A percentile compares a stretch with the other conserved stretches of the same genome.
Evolutionary conservation across 371 early-diverging fungal genomes (phyloP).

Genomic region (Zychaea mexicana): DNA sequence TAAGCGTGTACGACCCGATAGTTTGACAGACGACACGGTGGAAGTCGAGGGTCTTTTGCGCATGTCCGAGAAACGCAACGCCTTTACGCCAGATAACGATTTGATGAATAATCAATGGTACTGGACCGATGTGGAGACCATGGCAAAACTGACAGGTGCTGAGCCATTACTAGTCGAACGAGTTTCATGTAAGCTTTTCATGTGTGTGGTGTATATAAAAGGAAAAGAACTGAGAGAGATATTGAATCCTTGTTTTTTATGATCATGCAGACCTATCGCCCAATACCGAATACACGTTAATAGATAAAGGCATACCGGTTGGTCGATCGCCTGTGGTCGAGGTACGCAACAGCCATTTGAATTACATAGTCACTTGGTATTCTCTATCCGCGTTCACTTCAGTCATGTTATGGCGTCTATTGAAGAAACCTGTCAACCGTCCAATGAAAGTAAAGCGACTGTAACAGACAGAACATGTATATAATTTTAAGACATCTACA

Average conservation of each 20-base stretch:
- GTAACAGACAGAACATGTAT: slow-evolving; percentile 7
- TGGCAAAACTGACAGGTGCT: slow-evolving; percentile 67
- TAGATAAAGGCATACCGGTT: slow-evolving; percentile 70
- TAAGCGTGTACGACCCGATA: slow-evolving; percentile 55
- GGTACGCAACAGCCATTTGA: slow-evolving; percentile 83
- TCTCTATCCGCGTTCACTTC: slow-evolving; percentile 69
- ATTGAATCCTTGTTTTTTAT: not conserved
- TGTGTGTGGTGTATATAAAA: slow-evolving; percentile 11
- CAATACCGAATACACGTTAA: slow-evolving; percentile 45
- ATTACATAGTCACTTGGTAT: slow-evolving; percentile 91
- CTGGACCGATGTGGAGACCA: slow-evolving; percentile 76
- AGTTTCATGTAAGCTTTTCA: slow-evolving; percentile 51
- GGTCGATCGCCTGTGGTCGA: slow-evolving; percentile 73
- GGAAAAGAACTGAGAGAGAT: not conserved
- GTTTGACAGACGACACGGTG: slow-evolving; percentile 54
- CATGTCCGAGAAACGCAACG: slow-evolving; percentile 61
- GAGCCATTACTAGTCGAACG: slow-evolving; percentile 78
- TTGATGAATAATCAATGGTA: slow-evolving; percentile 80
- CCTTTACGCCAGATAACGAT: slow-evolving; percentile 73
- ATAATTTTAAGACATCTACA: slow-evolving; percentile 1
- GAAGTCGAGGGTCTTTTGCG: slow-evolving; percentile 67
- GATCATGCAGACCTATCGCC: slow-evolving; percentile 31
- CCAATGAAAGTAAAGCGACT: slow-evolving; percentile 37
- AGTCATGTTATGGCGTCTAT: slow-evolving; percentile 64
- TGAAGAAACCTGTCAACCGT: slow-evolving; percentile 41